phyloP scores from a whole-genome alignment of 2,329 filamentous ascomycete genomes.

The Xylaria sp. region DNA sequence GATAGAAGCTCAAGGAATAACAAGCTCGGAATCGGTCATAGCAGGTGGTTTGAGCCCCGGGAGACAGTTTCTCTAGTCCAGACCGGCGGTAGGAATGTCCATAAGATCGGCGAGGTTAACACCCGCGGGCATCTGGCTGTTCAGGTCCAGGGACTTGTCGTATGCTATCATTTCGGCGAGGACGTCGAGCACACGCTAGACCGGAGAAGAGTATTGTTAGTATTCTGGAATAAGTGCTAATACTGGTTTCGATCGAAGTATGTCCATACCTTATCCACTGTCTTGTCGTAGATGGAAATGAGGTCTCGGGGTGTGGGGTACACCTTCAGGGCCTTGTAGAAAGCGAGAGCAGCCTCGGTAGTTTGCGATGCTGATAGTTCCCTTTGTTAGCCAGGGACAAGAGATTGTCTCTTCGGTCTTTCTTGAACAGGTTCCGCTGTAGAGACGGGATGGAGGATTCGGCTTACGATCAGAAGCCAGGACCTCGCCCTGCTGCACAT shows the following conservation, averaged over 20 bases:
- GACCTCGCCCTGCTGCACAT: constrained; percentile 86
- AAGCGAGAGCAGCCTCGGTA: constrained; percentile 87
- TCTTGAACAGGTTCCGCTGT: background rate
- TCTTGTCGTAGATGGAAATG: constrained; percentile 98
- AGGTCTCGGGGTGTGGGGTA: constrained; percentile 93
- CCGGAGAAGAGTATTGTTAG: constrained; percentile 4
- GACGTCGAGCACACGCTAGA: constrained; percentile 88
- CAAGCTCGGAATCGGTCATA: no score
- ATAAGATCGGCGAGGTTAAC: constrained; percentile 52
- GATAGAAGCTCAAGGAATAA: no score
- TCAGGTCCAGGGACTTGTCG: constrained; percentile 73
- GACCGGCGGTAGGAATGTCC: constrained; percentile 58
- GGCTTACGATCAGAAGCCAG: constrained; percentile 80
- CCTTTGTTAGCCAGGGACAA: constrained; percentile 3
- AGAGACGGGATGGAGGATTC: constrained; percentile 1
- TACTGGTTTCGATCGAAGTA: background rate
- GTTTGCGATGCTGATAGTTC: constrained; percentile 62
- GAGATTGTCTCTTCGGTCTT: background rate
- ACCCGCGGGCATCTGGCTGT: constrained; percentile 12
- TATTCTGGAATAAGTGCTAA: background rate
- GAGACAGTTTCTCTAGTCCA: constrained; percentile 54
- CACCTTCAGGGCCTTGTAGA: constrained; percentile 98
- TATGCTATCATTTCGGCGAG: constrained; percentile 98
- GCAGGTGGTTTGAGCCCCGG: no score
- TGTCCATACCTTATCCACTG: constrained; percentile 81